Base-by-base conservation (phyloP, 2,329 filamentous ascomycete genomes). In the Coccinonectria pachysandricola region DNA sequence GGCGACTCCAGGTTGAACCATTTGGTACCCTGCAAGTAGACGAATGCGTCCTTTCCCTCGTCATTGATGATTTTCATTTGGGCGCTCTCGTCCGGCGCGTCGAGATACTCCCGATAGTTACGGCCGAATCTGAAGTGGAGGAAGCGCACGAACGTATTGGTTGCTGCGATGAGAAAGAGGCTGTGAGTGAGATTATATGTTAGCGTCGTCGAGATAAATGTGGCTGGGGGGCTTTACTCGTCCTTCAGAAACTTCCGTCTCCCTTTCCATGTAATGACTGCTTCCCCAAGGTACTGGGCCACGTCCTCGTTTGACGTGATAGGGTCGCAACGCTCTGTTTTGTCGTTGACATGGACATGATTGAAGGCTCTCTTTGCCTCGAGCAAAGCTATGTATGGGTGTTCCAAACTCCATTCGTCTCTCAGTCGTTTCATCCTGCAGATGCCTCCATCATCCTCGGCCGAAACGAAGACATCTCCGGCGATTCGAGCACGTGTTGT, bases 341-440 rank as follows among this genome's bases (percentile, higher is more conserved):
- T 24, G 5, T 30, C 13, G 11, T 25, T 15, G n/a, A 25, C 21
- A 11, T 22, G 17, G 9, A 30, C n/a, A 13, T 22, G n/a, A n/a
- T 30, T 25, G 23, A 30, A 30, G 4, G 17, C 22, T 15, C 18
- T 30, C 26, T 30, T 30, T 9, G 22, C 27, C 18, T 30, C 27
- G 6, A 30, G 23, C 12, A 30, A 17, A n/a, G 27, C 27, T 9
- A 30, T 12, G 18, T 25, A 30, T 15, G 27, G 22, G 13, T 30
- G 22, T 5, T 15, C 12, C 15, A 21, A 10, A 3, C 4, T n/a
- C 27, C 27, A 30, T 10, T 23, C 27, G 9, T 12, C 9, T 14
- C 5, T 5, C 18, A 15, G 12, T 11, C 23, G 22, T 10, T n/a
- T 6, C 27, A 25, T 21, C 14, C 11, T 14, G n/a, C 23, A 25